These are phyloP conservation scores for Mikania micrantha DNA, from an alignment of 129 eudicot genomes.

Conservation along the genomic window DNA sequence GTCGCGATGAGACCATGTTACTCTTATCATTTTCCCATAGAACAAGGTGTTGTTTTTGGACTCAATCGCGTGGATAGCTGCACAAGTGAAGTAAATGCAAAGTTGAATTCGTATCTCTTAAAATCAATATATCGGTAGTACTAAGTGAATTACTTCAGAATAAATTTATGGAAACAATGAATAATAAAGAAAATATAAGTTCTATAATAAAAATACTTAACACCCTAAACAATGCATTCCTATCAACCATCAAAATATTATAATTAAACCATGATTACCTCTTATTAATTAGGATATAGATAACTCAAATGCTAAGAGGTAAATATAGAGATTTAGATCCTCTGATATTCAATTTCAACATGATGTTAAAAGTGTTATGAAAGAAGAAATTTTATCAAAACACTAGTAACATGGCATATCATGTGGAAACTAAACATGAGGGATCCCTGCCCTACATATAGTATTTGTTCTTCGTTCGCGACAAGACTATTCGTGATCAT, in stretches of 20 bases:
- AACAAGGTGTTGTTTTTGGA: conserved; percentile 56
- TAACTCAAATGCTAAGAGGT: neutral
- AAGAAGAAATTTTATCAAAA: neutral
- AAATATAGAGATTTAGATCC: neutral
- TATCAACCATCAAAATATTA: neutral
- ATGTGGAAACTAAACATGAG: neutral
- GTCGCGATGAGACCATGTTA: conserved; percentile 77
- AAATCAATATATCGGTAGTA: conserved; percentile 1
- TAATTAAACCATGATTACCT: neutral
- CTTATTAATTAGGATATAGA: neutral
- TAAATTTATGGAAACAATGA: neutral
- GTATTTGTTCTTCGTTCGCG: neutral
- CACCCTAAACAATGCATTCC: neutral
- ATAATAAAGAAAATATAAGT: neutral
- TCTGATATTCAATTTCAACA: neutral
- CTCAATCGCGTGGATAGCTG: conserved; percentile 73
- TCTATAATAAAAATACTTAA: neutral
- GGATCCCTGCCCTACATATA: neutral
- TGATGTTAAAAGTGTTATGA: neutral
- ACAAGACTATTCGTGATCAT: no score
- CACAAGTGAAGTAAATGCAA: conserved; percentile 6
- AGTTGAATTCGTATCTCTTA: neutral
- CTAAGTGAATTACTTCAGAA: conserved; percentile 2
- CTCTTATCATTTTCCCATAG: conserved; percentile 72
- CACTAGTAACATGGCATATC: neutral